Evolutionary conservation across 805 yeast species (phyloP).

Genomic region (Pichia eremophila): DNA sequence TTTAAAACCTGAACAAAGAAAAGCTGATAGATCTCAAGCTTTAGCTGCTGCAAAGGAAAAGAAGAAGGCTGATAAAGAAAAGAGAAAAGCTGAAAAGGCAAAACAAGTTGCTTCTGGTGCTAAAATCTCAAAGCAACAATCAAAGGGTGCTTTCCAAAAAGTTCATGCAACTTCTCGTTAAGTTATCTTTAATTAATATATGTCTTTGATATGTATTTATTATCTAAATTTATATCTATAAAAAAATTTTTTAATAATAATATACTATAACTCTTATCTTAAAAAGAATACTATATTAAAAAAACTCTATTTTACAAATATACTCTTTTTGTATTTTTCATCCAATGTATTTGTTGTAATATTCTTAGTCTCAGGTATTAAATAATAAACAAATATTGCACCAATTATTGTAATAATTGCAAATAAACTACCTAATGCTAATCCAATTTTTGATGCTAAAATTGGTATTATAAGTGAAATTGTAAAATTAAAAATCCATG

Average conservation of each 20-base stretch:
- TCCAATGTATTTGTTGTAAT: conserved; percentile 17
- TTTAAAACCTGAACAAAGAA: conserved; percentile 93
- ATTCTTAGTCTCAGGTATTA: conserved; percentile 28
- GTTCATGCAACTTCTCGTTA: conserved; percentile 96
- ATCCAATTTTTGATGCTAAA: conserved; percentile 51
- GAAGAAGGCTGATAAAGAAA: conserved; percentile 86
- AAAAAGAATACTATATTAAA: no score
- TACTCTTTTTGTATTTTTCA: conserved; percentile 9
- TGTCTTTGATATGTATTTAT: not conserved
- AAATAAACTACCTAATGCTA: conserved; percentile 57
- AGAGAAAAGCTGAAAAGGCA: conserved; percentile 92
- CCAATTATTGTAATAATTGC: conserved; percentile 15
- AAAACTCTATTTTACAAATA: not conserved
- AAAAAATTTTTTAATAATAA: not conserved
- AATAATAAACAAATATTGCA: conserved; percentile 16
- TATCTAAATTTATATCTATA: no score
- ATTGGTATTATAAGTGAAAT: conserved; percentile 64
- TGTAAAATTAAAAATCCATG: conserved; percentile 57
- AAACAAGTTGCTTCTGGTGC: conserved; percentile 69
- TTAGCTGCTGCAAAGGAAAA: conserved; percentile 74
- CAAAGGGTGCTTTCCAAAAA: conserved; percentile 97
- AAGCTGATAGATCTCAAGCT: conserved; percentile 93
- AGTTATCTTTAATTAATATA: conserved; percentile 17
- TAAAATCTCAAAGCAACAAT: conserved; percentile 89
- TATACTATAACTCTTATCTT: not conserved